phyloP scores from a whole-genome alignment of 2,329 filamentous ascomycete genomes.

The Lachnellula arida region DNA sequence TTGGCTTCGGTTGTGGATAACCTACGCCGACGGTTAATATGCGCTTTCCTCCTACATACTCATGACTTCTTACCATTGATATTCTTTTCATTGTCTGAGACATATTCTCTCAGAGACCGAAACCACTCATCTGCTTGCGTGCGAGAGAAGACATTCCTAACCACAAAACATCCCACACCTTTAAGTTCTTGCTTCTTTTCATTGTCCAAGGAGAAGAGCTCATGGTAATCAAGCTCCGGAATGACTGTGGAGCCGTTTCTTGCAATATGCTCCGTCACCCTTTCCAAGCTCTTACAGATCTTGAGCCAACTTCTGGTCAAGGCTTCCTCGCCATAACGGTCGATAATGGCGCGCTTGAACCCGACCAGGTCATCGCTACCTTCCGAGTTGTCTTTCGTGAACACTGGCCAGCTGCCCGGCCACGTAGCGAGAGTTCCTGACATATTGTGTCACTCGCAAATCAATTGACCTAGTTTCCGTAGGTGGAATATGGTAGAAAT shows the following conservation, averaged over 20 bases:
- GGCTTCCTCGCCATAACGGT: conserved; percentile 34
- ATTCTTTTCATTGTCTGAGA: conserved; percentile 31
- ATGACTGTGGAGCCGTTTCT: conserved; percentile 33
- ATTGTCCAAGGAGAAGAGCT: conserved; percentile 22
- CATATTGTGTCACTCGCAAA: neutral
- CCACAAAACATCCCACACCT: conserved; percentile 27
- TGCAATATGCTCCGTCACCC: conserved; percentile 35
- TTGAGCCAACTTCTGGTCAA: conserved; percentile 36
- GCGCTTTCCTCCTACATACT: too few relatives aligned
- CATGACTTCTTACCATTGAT: conserved; percentile 16
- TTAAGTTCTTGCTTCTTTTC: conserved; percentile 28
- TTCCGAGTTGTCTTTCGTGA: conserved; percentile 22
- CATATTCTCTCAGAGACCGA: conserved; percentile 32
- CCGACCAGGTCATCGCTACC: conserved; percentile 8
- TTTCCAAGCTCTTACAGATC: conserved; percentile 35
- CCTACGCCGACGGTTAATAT: conserved; percentile 27
- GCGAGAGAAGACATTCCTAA: conserved; percentile 23
- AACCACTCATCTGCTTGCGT: conserved; percentile 26
- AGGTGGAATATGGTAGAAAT: too few relatives aligned
- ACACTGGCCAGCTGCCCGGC: conserved; percentile 30
- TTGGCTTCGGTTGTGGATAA: conserved; percentile 33
- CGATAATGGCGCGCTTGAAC: conserved; percentile 34
- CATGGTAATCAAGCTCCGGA: conserved; percentile 30
- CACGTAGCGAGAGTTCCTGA: conserved; percentile 13
- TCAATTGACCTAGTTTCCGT: too few relatives aligned